Evolutionary conservation across 805 yeast genomes (phyloP).

Genomic region (Ogataea siamensis): DNA sequence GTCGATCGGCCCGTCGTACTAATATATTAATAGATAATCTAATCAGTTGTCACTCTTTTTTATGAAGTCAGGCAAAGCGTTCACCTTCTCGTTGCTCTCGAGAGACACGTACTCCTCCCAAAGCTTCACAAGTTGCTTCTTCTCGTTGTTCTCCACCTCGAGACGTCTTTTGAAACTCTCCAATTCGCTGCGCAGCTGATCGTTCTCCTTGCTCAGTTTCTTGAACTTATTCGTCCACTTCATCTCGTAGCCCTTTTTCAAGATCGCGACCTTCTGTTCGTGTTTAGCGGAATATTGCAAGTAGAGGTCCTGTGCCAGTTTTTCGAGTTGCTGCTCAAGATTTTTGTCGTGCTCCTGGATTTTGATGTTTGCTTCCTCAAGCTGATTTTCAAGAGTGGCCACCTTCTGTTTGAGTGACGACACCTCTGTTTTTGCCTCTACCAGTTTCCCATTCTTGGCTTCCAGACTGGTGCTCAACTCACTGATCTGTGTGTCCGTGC

Average conservation of each 20-base stretch:
- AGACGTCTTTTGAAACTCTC: constrained; percentile 49
- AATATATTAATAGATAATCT: not conserved
- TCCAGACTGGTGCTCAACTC: constrained; percentile 14
- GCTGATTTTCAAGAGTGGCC: constrained; percentile 21
- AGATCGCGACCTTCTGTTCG: constrained; percentile 62
- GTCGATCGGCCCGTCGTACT: constrained; percentile 8
- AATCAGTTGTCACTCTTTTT: constrained; percentile 13
- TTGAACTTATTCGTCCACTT: constrained; percentile 48
- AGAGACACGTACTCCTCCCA: constrained; percentile 35
- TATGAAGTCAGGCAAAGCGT: constrained; percentile 21
- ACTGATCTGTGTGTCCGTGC: constrained; percentile 10
- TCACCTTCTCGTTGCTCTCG: constrained; percentile 27
- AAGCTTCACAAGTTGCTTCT: constrained; percentile 52
- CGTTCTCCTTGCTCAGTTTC: constrained; percentile 42
- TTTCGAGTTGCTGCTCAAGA: constrained; percentile 53
- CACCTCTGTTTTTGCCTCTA: constrained; percentile 16
- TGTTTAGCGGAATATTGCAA: constrained; percentile 76
- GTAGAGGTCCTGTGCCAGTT: constrained; percentile 67
- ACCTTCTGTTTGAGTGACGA: constrained; percentile 15
- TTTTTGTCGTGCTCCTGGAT: constrained; percentile 43
- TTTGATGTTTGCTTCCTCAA: constrained; percentile 23
- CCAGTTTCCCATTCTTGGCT: constrained; percentile 16
- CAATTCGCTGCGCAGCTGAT: constrained; percentile 48
- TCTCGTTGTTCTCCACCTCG: constrained; percentile 53
- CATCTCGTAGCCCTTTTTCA: constrained; percentile 57